Evolutionary conservation across 2,329 filamentous ascomycete species (phyloP).

Genomic region (Alternaria triticimaculans): DNA sequence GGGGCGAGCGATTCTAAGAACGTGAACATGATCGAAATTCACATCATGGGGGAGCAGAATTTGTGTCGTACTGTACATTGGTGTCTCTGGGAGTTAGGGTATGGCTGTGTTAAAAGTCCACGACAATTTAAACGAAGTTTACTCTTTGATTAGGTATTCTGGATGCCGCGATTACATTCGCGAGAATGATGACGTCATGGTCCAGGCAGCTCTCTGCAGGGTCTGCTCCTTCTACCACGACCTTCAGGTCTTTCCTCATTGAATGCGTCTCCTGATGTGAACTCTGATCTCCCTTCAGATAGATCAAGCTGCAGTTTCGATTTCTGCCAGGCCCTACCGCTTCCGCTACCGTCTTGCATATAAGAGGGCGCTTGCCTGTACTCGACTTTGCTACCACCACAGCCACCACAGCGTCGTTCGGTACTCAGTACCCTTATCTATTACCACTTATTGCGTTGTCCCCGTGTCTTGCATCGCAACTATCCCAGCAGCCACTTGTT

Average conservation of each 20-base stretch:
- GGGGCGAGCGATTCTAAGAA: background rate
- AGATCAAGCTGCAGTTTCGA: background rate
- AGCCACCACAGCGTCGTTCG: background rate
- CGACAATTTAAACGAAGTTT: background rate
- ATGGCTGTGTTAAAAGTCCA: background rate
- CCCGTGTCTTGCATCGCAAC: background rate
- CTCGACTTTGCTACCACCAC: background rate
- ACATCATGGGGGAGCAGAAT: background rate
- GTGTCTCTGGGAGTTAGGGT: background rate
- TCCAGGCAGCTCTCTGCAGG: background rate
- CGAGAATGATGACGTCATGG: background rate
- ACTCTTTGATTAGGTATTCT: background rate
- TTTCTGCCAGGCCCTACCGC: background rate
- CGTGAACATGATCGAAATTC: background rate
- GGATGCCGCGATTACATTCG: background rate
- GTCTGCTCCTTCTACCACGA: background rate
- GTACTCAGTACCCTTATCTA: background rate
- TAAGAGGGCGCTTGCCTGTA: background rate
- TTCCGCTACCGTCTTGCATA: background rate
- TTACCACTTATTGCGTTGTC: background rate
- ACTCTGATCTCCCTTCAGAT: background rate
- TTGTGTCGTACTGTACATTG: background rate
- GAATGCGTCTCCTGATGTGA: background rate
- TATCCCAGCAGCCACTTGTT: background rate
- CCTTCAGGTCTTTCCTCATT: background rate